Base-by-base conservation (phyloP, 108 stramenopile genomes). In the Ochromonas danica region DNA sequence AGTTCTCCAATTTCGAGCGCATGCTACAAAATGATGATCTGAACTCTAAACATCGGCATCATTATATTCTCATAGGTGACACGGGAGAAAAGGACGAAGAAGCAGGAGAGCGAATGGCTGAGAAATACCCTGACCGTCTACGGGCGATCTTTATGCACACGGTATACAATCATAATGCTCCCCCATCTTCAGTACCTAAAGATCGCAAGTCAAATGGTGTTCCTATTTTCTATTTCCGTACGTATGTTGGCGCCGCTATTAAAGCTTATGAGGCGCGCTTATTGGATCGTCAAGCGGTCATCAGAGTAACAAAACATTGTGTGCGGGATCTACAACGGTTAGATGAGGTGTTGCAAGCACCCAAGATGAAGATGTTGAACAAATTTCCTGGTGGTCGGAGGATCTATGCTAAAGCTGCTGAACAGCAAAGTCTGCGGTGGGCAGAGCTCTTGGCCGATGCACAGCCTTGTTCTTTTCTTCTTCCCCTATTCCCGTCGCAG, bases 1-100 rank as follows among this genome's bases (percentile, higher is more conserved):
- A 96, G 78, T 92, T 93, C 77, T 86, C 81, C 28, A 95, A 94
- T 74, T 95, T 96, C 86, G 92, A 94, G 75, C 86, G 86, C 62
- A 78, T 95, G 51, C 62, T 94, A 0, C 85, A 91, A 84, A 91
- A 92, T 79, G 91, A 93, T 6, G 91, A 87, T n/a, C n/a, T n/a
- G n/a, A n/a, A n/a, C n/a, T n/a, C n/a, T n/a, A n/a, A n/a, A n/a
- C n/a, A n/a, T n/a, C 40, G 61, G 42, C 60, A 87, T 79, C 6
- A 67, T 14, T 97, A 97, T 81, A 85, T 97, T 1, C 94, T 94
- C 71, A 91, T 97, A 38, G 96, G 96, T 2, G 96, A 97, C 71
- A 94, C 93, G 6, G 96, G 96, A 39, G 96, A 97, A 80, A 74
- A 92, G 27, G 96, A 97, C 75, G 89, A 91, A 81, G 90, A 95